Conservation (phyloP, 2,329 filamentous ascomycete species). For the Aspergillus vadensis region DNA sequence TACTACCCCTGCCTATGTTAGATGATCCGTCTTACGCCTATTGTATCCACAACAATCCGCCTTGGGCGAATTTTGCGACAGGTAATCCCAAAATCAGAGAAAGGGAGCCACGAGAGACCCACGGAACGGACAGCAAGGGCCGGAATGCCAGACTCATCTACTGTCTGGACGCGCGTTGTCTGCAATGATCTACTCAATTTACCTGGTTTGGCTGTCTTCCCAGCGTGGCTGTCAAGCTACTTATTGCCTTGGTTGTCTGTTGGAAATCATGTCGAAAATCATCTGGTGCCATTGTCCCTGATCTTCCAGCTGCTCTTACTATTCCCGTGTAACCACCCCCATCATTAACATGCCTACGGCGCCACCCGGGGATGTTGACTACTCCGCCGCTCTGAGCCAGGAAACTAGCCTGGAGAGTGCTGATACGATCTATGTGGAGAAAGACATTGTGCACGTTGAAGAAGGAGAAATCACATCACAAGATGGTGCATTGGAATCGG, state of each 20-base stretch:
- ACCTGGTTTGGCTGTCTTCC: conserved; percentile 5
- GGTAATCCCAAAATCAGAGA: conserved; percentile 6
- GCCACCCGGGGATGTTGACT: conserved; percentile 1
- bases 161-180: conserved; percentile 18
- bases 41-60: conserved; percentile 12
- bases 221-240: neutral
- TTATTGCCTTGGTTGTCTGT: conserved; percentile 13
- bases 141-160: conserved; percentile 18
- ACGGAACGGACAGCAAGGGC: conserved; percentile 12
- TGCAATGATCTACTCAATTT: conserved; percentile 10
- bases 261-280: neutral
- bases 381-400: conserved; percentile 7
- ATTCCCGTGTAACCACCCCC: neutral
- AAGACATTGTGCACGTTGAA: conserved; percentile 10
- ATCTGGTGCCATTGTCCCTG: neutral
- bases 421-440: conserved; percentile 10
- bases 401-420: conserved; percentile 10
- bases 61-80: conserved; percentile 1
- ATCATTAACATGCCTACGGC: conserved; percentile 10
- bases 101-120: neutral
- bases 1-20: conserved; percentile 9
- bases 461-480: neutral
- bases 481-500: conserved; percentile 9
- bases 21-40: conserved; percentile 4
- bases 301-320: neutral